Percentiles rank a stretch among this genome's conserved stretches.
Conservation (phyloP, 1,284 basidiomycete species). For the Coniferiporia weirii region DNA sequence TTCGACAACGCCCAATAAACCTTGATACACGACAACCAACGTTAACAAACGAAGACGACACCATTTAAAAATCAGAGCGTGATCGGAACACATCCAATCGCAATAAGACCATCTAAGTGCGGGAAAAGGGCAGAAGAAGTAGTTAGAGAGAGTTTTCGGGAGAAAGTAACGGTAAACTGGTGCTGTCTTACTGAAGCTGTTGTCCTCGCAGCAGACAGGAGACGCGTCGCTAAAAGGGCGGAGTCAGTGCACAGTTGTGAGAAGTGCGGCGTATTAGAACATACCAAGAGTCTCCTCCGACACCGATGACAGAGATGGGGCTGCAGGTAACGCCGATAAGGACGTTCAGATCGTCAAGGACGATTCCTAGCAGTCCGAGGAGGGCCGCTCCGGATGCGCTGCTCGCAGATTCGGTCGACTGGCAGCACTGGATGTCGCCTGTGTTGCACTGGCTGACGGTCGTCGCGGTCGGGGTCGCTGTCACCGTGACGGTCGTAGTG, state of each 20-base stretch:
- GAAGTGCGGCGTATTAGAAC: background rate
- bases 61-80: background rate
- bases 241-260: no score
- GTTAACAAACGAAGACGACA: background rate
- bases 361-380: slow-evolving; percentile 28
- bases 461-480: background rate
- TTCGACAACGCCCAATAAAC: background rate
- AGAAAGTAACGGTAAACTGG: background rate
- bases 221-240: background rate
- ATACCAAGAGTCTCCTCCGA: slow-evolving; percentile 2
- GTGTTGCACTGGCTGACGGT: slow-evolving; percentile 21
- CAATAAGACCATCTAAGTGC: background rate
- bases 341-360: slow-evolving; percentile 25
- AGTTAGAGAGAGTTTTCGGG: background rate
- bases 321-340: slow-evolving; percentile 30
- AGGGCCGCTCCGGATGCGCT: slow-evolving; percentile 9
- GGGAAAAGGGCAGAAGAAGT: background rate
- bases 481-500: slow-evolving; percentile 5
- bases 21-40: no score
- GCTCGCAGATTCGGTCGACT: slow-evolving; percentile 2
- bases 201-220: slow-evolving; percentile 6
- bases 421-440: slow-evolving; percentile 16
- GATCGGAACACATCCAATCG: slow-evolving; percentile 2
- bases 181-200: background rate
- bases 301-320: slow-evolving; percentile 26